Percentiles rank a stretch among this genome's conserved stretches.
Conservation (phyloP, 2,329 filamentous ascomycete genomes). For the Scytalidium lignicola region DNA sequence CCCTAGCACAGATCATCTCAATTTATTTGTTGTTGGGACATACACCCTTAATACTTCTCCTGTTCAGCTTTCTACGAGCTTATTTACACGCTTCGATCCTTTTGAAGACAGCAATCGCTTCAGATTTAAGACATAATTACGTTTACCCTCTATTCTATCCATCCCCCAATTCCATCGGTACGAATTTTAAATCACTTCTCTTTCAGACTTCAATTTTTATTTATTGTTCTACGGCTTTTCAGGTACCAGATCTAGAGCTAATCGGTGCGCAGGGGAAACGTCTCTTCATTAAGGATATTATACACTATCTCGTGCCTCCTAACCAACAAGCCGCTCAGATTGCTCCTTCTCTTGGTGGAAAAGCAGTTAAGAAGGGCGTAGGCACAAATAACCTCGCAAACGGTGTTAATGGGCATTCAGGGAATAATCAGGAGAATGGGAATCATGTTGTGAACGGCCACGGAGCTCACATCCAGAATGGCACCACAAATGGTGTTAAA, state of each 20-base stretch:
- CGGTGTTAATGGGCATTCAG: constrained; percentile 3
- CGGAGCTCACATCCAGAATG: constrained; percentile 20
- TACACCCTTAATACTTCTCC: too few species aligned
- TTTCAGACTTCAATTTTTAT: constrained; percentile 1
- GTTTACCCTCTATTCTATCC: background rate
- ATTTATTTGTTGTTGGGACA: too few species aligned
- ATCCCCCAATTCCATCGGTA: background rate
- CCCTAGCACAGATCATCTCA: too few species aligned
- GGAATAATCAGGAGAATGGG: constrained; percentile 12
- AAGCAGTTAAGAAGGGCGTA: constrained; percentile 24
- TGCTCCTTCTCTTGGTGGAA: constrained; percentile 64
- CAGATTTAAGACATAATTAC: background rate
- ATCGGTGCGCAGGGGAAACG: constrained; percentile 70
- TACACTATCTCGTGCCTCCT: constrained; percentile 82
- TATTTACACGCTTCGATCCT: background rate
- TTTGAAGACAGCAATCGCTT: background rate
- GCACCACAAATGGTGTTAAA: constrained; percentile 22
- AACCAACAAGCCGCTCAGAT: constrained; percentile 61
- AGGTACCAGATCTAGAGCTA: constrained; percentile 26
- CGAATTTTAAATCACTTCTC: background rate
- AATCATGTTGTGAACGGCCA: constrained; percentile 29
- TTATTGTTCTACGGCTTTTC: background rate
- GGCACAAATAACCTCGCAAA: constrained; percentile 24
- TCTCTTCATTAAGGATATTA: constrained; percentile 97
- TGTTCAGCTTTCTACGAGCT: background rate